phyloP scores from a whole-genome alignment of 129 eudicot genomes.

The Smallanthus sonchifolius region DNA sequence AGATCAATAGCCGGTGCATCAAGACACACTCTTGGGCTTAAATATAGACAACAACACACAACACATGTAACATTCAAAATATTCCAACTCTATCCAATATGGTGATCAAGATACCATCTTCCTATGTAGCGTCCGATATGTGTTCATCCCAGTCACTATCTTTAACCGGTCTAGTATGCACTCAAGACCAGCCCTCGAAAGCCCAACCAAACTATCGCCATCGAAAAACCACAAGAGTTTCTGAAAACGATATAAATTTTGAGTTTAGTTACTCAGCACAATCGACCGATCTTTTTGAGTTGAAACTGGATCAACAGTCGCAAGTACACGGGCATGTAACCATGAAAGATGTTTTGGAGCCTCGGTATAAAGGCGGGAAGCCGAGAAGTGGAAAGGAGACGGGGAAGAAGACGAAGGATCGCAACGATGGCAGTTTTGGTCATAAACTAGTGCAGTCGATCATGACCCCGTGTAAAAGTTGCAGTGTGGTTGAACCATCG shows the following conservation, averaged over 20 bases:
- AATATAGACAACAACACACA: constrained; percentile 6
- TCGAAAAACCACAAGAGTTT: constrained; percentile 22
- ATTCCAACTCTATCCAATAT: neutral
- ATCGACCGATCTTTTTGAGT: constrained; percentile 27
- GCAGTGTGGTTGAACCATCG: constrained; percentile 33
- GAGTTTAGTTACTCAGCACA: constrained; percentile 30
- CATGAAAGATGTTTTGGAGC: constrained; percentile 31
- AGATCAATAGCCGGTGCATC: constrained; percentile 1
- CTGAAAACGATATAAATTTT: constrained; percentile 22
- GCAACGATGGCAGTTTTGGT: constrained; percentile 18
- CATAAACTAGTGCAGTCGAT: constrained; percentile 28
- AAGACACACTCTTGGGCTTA: constrained; percentile 12
- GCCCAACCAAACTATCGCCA: neutral
- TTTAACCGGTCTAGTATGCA: constrained; percentile 28
- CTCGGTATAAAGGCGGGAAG: constrained; percentile 1
- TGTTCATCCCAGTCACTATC: constrained; percentile 32
- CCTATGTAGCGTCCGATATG: constrained; percentile 17
- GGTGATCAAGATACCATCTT: constrained; percentile 32
- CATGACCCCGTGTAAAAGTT: constrained; percentile 32
- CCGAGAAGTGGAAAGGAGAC: neutral
- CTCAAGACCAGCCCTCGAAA: constrained; percentile 15
- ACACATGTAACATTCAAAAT: neutral
- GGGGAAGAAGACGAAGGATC: neutral
- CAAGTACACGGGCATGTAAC: constrained; percentile 19
- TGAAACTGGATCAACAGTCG: constrained; percentile 16